Conservation (phyloP, 139 green algal species). For the Micractinium conductrix region DNA sequence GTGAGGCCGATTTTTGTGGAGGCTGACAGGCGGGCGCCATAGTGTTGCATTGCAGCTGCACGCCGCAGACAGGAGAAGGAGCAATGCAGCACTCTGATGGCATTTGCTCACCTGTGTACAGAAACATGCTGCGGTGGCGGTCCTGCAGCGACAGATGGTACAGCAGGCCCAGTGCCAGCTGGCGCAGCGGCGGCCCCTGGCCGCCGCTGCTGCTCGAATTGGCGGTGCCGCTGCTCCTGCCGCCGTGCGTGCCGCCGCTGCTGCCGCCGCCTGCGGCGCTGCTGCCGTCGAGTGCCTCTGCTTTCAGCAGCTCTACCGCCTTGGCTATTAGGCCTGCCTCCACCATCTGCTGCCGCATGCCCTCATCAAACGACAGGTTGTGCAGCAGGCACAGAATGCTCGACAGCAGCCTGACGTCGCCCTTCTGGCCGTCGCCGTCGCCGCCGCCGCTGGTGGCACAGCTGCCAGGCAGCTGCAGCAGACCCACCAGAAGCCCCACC, state of each 20-base stretch:
- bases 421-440: too few relatives aligned
- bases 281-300: neutral
- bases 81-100: too few relatives aligned
- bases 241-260: neutral
- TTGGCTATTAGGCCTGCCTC: constrained; percentile 73
- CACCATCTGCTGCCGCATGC: constrained; percentile 80
- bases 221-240: neutral
- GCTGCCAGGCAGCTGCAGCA: too few relatives aligned
- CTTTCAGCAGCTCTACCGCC: neutral
- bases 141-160: constrained; percentile 89
- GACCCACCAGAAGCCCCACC: constrained; percentile 43
- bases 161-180: constrained; percentile 79
- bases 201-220: neutral
- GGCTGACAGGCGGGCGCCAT: neutral
- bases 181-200: constrained; percentile 44
- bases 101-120: constrained; percentile 77
- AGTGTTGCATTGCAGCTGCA: neutral
- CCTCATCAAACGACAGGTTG: constrained; percentile 88
- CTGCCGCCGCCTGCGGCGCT: neutral
- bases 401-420: constrained; percentile 63
- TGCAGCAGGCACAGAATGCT: constrained; percentile 81
- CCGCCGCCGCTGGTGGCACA: too few relatives aligned
- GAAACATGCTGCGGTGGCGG: constrained; percentile 81
- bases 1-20: neutral
- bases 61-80: too few relatives aligned